Evolutionary conservation across 257 asterid genomes (phyloP).

Genomic region (Ocimum tenuiflorum): DNA sequence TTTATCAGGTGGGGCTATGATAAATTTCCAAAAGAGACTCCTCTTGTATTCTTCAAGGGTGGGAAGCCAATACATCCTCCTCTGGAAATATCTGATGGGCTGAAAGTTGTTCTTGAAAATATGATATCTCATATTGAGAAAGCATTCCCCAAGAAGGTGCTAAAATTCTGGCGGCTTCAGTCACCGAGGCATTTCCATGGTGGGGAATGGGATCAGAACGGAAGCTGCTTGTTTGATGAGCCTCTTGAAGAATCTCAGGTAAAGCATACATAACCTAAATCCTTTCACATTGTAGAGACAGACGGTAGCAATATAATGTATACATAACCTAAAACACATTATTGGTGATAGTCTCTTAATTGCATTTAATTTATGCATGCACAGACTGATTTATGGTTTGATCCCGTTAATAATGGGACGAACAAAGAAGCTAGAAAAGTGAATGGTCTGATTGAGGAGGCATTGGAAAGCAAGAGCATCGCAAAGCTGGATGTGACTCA

Average conservation of each 20-base stretch:
- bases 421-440: constrained; percentile 75
- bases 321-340: no score
- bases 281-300: not conserved
- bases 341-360: not conserved
- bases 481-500: constrained; percentile 53
- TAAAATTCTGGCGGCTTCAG: constrained; percentile 86
- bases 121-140: constrained; percentile 64
- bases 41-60: constrained; percentile 71
- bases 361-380: constrained; percentile 21
- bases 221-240: constrained; percentile 73
- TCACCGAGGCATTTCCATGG: constrained; percentile 96
- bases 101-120: constrained; percentile 56
- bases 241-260: constrained; percentile 80
- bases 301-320: not conserved
- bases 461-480: constrained; percentile 47
- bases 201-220: constrained; percentile 95
- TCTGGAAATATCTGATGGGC: constrained; percentile 55
- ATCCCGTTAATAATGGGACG: constrained; percentile 67
- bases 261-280: not conserved
- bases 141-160: constrained; percentile 44
- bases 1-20: constrained; percentile 81
- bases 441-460: constrained; percentile 57
- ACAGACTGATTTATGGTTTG: constrained; percentile 91
- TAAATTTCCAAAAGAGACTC: constrained; percentile 78
- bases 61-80: constrained; percentile 70